Evolutionary conservation across 176 grass and related monocot species (phyloP).

Genomic region (Carex scoparia): DNA sequence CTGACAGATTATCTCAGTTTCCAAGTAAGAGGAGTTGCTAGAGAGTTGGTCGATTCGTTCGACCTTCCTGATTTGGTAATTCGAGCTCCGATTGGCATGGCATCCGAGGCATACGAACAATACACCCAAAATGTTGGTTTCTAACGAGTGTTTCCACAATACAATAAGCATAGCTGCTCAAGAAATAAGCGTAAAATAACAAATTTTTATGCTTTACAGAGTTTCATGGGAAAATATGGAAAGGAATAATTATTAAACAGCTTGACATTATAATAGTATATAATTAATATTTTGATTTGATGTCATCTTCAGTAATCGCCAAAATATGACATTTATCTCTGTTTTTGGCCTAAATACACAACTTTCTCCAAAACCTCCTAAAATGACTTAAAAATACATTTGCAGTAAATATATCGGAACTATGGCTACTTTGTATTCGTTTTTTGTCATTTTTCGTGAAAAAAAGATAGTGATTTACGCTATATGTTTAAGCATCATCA

Average conservation of each 20-base stretch:
- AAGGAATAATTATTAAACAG: background rate
- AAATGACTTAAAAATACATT: no score
- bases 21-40: conserved; percentile 76
- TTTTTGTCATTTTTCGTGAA: no score
- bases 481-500: background rate
- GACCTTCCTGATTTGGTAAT: conserved; percentile 82
- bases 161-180: background rate
- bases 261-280: background rate
- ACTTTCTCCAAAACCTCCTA: no score
- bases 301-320: no score
- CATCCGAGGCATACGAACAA: conserved; percentile 69
- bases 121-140: conserved; percentile 79
- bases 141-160: conserved; percentile 19
- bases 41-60: conserved; percentile 74
- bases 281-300: background rate
- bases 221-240: conserved; percentile 4
- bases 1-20: conserved; percentile 84
- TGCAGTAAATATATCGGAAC: no score
- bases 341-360: no score
- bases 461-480: no score
- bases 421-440: no score
- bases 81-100: conserved; percentile 81
- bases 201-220: background rate
- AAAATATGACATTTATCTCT: no score
- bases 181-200: background rate